Conservation (phyloP, 441 rosid species). For the Adansonia madagascariensis region DNA sequence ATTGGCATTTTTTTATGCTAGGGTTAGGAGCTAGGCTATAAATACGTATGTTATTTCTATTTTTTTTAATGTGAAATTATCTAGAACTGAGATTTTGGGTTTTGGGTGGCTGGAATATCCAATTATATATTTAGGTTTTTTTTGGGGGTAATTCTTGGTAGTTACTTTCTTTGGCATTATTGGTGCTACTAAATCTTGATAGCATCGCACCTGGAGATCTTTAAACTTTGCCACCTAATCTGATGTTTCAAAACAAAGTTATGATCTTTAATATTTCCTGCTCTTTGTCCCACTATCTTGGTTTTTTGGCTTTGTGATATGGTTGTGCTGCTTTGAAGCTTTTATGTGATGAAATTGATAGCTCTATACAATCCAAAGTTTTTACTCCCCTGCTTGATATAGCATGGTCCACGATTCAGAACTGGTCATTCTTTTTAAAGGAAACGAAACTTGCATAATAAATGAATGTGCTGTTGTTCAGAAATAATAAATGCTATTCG, state of each 20-base stretch:
- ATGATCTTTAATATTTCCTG: constrained; percentile 8
- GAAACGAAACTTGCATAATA: not conserved
- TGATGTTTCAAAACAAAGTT: not conserved
- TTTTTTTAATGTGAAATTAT: not conserved
- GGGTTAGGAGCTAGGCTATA: constrained; percentile 5
- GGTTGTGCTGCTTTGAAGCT: constrained; percentile 5
- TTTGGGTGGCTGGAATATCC: not conserved
- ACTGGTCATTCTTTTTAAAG: constrained; percentile 10
- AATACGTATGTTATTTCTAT: not conserved
- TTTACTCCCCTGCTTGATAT: not conserved
- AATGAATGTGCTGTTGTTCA: not conserved
- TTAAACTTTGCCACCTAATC: constrained; percentile 12
- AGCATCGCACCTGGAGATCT: not conserved
- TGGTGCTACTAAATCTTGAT: constrained; percentile 4
- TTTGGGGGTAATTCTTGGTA: not conserved
- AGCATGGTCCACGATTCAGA: constrained; percentile 17
- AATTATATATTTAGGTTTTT: not conserved
- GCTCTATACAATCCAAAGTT: not conserved
- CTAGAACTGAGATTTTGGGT: not conserved
- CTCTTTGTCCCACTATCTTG: not conserved
- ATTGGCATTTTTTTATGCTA: constrained; percentile 11
- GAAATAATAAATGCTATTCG: not conserved
- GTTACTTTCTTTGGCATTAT: constrained; percentile 17
- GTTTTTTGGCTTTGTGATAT: constrained; percentile 14
- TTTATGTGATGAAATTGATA: not conserved